phyloP scores from a whole-genome alignment of 768 basidiomycete species.

The Tylopilus intermedius region DNA sequence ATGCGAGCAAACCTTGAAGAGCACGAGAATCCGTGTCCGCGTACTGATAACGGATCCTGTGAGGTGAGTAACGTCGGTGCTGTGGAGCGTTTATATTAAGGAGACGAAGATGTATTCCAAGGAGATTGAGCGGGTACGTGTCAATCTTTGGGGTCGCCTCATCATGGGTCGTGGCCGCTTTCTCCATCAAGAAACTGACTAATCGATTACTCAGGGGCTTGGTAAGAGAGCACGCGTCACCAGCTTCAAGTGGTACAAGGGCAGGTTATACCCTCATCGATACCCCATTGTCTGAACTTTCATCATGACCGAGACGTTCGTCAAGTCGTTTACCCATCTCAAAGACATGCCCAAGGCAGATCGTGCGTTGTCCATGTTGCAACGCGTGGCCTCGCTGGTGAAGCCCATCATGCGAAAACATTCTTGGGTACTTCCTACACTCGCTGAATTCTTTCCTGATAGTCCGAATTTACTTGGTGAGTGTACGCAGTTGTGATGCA shows the following conservation, averaged over 20 bases:
- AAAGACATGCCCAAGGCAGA: conserved; percentile 63
- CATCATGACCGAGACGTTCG: conserved; percentile 52
- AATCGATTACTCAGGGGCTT: conserved; percentile 9
- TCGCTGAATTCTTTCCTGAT: conserved; percentile 87
- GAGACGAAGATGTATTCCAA: not conserved
- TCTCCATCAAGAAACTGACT: conserved; percentile 9
- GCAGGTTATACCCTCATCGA: not conserved
- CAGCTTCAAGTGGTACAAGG: not conserved
- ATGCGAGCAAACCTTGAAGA: not conserved
- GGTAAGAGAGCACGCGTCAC: conserved; percentile 10
- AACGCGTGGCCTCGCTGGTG: conserved; percentile 70
- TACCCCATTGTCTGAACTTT: not conserved
- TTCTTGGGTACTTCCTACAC: conserved; percentile 69
- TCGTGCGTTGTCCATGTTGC: conserved; percentile 62
- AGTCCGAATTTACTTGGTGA: conserved; percentile 67
- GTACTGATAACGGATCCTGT: not conserved
- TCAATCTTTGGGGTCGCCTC: not conserved
- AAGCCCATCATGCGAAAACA: conserved; percentile 93
- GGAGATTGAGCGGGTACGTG: not conserved
- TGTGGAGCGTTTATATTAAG: not conserved
- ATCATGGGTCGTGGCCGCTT: not conserved
- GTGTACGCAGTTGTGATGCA: conserved; percentile 19
- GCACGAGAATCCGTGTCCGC: not conserved
- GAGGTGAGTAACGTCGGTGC: not conserved
- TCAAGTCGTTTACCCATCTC: conserved; percentile 67